phyloP scores from a whole-genome alignment of 2,329 filamentous ascomycete genomes.

The Penicillium sumatraense region DNA sequence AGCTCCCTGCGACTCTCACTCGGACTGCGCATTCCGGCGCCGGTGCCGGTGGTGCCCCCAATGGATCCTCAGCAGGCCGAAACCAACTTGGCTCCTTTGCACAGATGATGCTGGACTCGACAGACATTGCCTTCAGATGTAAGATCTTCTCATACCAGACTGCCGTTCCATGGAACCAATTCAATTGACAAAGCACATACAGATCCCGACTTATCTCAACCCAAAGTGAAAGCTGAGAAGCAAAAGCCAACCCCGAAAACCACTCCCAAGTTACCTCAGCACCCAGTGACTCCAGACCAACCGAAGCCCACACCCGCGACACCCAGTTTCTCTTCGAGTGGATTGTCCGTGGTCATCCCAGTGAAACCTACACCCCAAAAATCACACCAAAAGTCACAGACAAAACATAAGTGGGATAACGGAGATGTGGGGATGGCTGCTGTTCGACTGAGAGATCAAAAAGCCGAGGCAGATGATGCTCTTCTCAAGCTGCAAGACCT shows the following conservation, averaged over 20 bases:
- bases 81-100: conserved; percentile 57
- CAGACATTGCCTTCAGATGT: conserved; percentile 51
- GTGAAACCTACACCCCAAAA: conserved; percentile 46
- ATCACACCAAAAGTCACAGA: conserved; percentile 31
- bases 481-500: conserved; percentile 72
- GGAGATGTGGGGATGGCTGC: conserved; percentile 62
- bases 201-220: conserved; percentile 40
- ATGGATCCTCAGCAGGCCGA: conserved; percentile 29
- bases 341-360: conserved; percentile 55
- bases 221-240: conserved; percentile 29
- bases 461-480: conserved; percentile 77
- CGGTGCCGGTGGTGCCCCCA: conserved; percentile 16
- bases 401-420: conserved; percentile 55
- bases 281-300: conserved; percentile 42
- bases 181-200: neutral
- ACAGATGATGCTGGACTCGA: conserved; percentile 57
- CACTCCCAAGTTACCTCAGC: conserved; percentile 27
- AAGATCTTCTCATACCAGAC: conserved; percentile 19
- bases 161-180: neutral
- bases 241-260: conserved; percentile 25
- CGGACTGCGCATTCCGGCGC: conserved; percentile 24
- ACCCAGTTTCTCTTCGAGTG: conserved; percentile 26
- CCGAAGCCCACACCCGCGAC: conserved; percentile 45
- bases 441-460: conserved; percentile 71
- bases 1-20: conserved; percentile 37